Conservation (phyloP, 2,329 filamentous ascomycete species). For the Pyrenochaeta sp. region DNA sequence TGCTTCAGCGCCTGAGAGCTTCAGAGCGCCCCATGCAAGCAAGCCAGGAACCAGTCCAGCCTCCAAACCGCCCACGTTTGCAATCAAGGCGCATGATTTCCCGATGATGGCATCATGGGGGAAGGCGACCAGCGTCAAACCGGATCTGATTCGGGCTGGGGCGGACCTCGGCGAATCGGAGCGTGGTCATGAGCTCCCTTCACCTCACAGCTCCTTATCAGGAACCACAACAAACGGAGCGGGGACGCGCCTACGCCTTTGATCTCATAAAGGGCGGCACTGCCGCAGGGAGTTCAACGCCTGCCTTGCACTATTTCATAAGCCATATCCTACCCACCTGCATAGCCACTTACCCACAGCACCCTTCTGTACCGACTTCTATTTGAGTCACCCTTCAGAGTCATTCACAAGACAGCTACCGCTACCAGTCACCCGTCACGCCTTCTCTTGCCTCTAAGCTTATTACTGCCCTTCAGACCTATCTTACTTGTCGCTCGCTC, state of each 20-base stretch:
- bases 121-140: constrained; percentile 27
- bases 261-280: constrained; percentile 37
- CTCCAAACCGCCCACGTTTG: constrained; percentile 46
- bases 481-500: constrained; percentile 14
- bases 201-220: constrained; percentile 39
- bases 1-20: constrained; percentile 13
- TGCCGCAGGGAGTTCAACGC: constrained; percentile 15
- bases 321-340: constrained; percentile 23
- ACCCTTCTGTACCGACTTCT: constrained; percentile 25
- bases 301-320: constrained; percentile 31
- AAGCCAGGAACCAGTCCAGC: constrained; percentile 30
- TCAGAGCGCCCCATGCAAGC: constrained; percentile 15
- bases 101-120: constrained; percentile 42
- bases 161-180: constrained; percentile 44
- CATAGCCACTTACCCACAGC: constrained; percentile 41
- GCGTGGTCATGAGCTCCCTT: constrained; percentile 33
- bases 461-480: constrained; percentile 35
- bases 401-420: constrained; percentile 47
- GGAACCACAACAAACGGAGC: constrained; percentile 29
- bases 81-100: constrained; percentile 43
- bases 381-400: constrained; percentile 47
- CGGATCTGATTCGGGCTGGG: constrained; percentile 33
- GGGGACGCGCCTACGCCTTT: constrained; percentile 38
- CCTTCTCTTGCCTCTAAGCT: constrained; percentile 32
- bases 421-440: constrained; percentile 39